These are phyloP conservation scores for Selenicereus undatus DNA, from an alignment of 148 eudicot species.

Conservation along the genomic window DNA sequence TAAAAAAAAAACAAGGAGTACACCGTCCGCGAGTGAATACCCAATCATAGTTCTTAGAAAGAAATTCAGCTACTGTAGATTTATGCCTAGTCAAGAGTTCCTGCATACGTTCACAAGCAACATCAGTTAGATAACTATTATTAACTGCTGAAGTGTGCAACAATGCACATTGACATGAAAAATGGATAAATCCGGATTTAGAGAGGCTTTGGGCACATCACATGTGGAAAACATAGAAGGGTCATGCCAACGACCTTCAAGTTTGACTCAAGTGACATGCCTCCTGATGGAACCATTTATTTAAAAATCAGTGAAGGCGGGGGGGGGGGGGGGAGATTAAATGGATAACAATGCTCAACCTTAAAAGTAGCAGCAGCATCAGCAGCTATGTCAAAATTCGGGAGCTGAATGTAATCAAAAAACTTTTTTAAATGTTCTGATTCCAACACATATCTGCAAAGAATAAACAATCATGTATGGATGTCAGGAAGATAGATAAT, in stretches of 20 bases:
- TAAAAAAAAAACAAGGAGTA: not conserved
- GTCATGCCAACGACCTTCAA: not conserved
- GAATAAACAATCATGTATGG: not conserved
- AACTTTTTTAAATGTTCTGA: slow-evolving; percentile 90
- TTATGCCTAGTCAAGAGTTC: slow-evolving; percentile 96
- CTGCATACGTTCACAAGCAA: slow-evolving; percentile 44
- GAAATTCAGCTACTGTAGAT: slow-evolving; percentile 97
- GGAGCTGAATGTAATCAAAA: slow-evolving; percentile 81
- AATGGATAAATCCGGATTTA: not conserved
- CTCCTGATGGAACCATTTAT: not conserved
- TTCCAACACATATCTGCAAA: slow-evolving; percentile 78
- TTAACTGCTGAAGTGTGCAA: not conserved
- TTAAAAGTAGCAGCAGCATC: slow-evolving; percentile 98
- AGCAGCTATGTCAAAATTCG: slow-evolving; percentile 96
- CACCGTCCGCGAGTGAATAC: slow-evolving; percentile 32
- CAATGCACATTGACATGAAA: not conserved
- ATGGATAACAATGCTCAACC: slow-evolving; percentile 40
- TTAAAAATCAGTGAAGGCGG: not conserved
- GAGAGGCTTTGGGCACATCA: not conserved
- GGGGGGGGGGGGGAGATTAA: not conserved
- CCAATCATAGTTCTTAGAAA: slow-evolving; percentile 85
- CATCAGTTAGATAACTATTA: not conserved
- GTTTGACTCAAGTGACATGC: not conserved
- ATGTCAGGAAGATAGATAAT: not conserved
- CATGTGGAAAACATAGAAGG: not conserved